Conservation (phyloP, 176 grass and related monocot species). For the Cenchrus purpureus region DNA sequence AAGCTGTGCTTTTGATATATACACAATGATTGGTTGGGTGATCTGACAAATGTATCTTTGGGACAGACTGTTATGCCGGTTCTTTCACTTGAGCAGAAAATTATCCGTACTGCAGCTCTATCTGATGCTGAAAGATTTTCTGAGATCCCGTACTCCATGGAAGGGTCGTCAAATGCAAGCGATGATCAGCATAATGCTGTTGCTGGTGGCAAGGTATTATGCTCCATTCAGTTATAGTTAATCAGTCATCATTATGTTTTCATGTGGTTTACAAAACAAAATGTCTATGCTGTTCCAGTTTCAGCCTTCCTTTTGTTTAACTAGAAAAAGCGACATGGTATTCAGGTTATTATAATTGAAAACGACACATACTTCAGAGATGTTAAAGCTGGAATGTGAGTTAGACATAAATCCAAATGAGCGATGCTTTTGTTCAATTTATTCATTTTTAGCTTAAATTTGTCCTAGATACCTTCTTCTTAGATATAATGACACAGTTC, state of each 20-base stretch:
- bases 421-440: neutral
- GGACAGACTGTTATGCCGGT: constrained; percentile 56
- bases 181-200: constrained; percentile 38
- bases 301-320: constrained; percentile 37
- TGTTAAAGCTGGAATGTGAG: neutral
- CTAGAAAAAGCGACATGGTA: constrained; percentile 1
- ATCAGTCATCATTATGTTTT: neutral
- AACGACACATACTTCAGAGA: neutral
- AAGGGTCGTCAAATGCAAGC: constrained; percentile 35
- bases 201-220: constrained; percentile 70
- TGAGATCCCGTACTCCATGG: constrained; percentile 67
- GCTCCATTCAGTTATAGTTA: constrained; percentile 5
- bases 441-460: neutral
- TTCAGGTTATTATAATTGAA: constrained; percentile 26
- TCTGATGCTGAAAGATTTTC: constrained; percentile 78
- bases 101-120: constrained; percentile 62
- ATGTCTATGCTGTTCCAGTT: constrained; percentile 35
- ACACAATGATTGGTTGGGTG: constrained; percentile 8
- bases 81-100: constrained; percentile 78
- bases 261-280: neutral
- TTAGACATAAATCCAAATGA: constrained; percentile 1
- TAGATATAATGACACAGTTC: neutral
- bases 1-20: constrained; percentile 19
- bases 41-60: constrained; percentile 45
- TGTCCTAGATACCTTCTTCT: neutral